A percentile compares a stretch with the other conserved stretches of the same genome.
Conservation (phyloP, 768 basidiomycete genomes). For the Phanerochaete carnosa region DNA sequence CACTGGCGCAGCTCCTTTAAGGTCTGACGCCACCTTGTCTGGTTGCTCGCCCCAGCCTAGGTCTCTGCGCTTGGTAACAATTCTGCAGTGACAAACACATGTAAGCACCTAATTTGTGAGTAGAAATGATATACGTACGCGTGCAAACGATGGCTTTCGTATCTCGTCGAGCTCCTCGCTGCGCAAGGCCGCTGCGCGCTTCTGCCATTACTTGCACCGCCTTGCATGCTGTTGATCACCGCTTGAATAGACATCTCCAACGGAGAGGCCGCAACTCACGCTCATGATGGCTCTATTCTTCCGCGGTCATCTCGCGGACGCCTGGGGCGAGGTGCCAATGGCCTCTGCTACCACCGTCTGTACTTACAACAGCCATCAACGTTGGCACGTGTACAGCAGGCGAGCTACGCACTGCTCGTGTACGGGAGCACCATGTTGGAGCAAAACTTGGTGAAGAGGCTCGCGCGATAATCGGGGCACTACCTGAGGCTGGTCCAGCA, state of each 20-base stretch:
- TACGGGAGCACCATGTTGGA: background rate
- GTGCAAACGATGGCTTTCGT: background rate
- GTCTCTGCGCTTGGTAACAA: background rate
- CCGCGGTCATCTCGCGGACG: background rate
- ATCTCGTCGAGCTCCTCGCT: background rate
- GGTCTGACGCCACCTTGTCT: background rate
- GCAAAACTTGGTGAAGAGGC: background rate
- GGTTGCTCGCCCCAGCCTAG: background rate
- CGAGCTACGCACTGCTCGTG: background rate
- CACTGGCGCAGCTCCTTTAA: background rate
- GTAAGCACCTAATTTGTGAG: background rate
- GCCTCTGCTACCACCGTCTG: background rate
- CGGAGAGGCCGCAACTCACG: too few relatives aligned
- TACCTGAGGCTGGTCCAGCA: background rate
- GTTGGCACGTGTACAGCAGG: too few relatives aligned
- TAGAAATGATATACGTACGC: background rate
- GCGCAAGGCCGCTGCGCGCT: background rate
- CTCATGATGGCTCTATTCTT: background rate
- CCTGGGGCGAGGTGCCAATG: background rate
- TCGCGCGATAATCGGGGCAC: background rate
- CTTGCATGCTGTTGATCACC: background rate
- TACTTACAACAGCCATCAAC: too few relatives aligned
- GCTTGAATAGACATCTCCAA: background rate
- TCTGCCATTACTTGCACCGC: background rate
- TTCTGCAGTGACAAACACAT: background rate